phyloP scores from a whole-genome alignment of 192 early-diverging fungal species.

The Umbelopsis sp. region DNA sequence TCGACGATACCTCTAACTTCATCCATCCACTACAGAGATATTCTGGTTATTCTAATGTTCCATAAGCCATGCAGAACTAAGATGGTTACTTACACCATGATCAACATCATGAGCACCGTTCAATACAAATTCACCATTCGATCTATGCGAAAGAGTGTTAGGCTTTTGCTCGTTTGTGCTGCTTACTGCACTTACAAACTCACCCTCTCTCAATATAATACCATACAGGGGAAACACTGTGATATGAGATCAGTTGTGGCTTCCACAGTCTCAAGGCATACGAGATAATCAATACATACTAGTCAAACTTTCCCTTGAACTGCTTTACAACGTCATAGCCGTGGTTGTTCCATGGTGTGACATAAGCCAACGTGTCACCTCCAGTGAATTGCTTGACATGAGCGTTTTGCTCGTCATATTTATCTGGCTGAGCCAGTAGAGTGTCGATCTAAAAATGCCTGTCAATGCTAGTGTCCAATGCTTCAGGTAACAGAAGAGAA shows the following conservation, averaged over 20 bases:
- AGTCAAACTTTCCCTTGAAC: constrained; percentile 50
- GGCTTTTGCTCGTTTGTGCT: background rate
- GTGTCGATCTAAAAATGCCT: background rate
- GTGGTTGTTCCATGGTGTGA: constrained; percentile 47
- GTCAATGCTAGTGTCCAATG: background rate
- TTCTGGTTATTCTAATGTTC: background rate
- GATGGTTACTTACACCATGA: constrained; percentile 25
- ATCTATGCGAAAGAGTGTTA: background rate
- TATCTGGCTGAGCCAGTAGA: constrained; percentile 16
- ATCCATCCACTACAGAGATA: constrained; percentile 34
- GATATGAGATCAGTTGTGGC: background rate
- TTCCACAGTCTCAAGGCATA: background rate
- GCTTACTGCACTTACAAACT: background rate
- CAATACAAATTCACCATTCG: constrained; percentile 17
- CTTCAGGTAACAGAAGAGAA: no score
- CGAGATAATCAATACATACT: constrained; percentile 24
- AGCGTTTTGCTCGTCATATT: constrained; percentile 22
- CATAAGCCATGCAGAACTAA: background rate
- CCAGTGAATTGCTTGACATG: constrained; percentile 29
- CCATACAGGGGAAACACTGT: constrained; percentile 43
- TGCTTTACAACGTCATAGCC: constrained; percentile 46
- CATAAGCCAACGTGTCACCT: constrained; percentile 40
- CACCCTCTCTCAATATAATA: constrained; percentile 36
- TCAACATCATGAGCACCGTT: constrained; percentile 42
- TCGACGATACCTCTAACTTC: constrained; percentile 29